Base-by-base conservation (phyloP, 2,329 filamentous ascomycete genomes). In the Talaromyces atroroseus region DNA sequence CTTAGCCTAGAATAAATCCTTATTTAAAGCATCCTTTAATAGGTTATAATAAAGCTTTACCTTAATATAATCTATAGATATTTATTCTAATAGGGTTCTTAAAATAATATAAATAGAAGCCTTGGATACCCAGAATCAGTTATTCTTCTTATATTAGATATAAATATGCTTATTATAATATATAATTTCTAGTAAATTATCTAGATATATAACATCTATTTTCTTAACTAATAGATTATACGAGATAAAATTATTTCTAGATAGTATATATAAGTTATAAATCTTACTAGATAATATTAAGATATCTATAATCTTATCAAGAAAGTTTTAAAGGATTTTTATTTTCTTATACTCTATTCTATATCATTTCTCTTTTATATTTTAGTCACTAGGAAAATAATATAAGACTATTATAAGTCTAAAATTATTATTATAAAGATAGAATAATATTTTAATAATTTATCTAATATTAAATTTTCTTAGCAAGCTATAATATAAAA, bases 101-200 rank as follows among this genome's bases (percentile, higher is more conserved):
- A 95, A 80, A 63, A 86, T 90, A 61, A 96, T 83, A 62, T 91
- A 83, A 18, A 97, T 77, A 58, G 91, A 94, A 3, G 90, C 94
- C 71, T 95, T 96, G 8, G 94, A 94, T 8, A 97, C 94, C 92
- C 92, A 97, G 74, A 97, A 99, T 0, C 87, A 91, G 65, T 99
- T 94, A 66, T 99, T 94, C 74, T 97, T 97, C 78, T 99, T 99
- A 79, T 86, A 96, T 94, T 94, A 99, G 2, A 90, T 87, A 29
- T 92, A 85, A 0, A 89, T 85, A 36, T 85, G 77, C 6, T 86
- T 80, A 63, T 96, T 92, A 64, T 95, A 91, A 62, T 92, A 86
- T 60, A 99, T 87, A 23, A 99, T 79, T 59, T 86, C 87, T 0
- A 94, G 94, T 0, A 84, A 79, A 56, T 88, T 81, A 0, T 86